Evolutionary conservation across 2,329 filamentous ascomycete species (phyloP), one percentile per base, ranked within the genome.

Genomic region (Corinectria fuckeliana): DNA sequence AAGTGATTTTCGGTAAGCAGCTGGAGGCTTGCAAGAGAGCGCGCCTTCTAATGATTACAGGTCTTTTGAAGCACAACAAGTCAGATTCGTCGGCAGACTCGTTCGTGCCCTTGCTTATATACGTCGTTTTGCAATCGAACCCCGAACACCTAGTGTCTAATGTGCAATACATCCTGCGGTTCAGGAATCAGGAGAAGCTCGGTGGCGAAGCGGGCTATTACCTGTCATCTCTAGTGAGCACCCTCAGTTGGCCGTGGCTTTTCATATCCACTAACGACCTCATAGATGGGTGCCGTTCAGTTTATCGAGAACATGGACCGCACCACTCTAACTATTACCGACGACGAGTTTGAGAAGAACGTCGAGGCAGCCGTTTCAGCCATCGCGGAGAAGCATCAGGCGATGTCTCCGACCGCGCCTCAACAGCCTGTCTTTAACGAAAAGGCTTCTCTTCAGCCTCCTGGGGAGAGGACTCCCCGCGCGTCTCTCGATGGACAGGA

Each of bases 171-270:
- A 98, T 99, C 64, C 82, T 98, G 50, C 89, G 96, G 44, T 99
- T 99, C 80, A 88, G 95, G 50, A 97, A 98, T 71, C 95, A 97
- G 76, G 95, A 99, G 52, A 98, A 98, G 75, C 87, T 99, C 1
- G 91, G 91, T 21, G 95, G 95, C n/a, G 95, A 99, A 80, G 94
- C 95, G 13, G 95, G 95, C 11, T 99, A 99, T 77, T 99, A 99
- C 76, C 86, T 99, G 55, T 98, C 94, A 28, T 98, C 95, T 7
- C 79, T 99, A 67, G 91, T 93, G 79, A 71, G 84, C 72, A 45
- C 23, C 10, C n/a, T n/a, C n/a, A 5, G 9, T 3, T 8, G 9
- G 8, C 26, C 3, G 9, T 16, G n/a, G 10, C n/a, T 1, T 8
- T n/a, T 20, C 2, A n/a, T 8, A 16, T 4, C 4, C 32, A n/a